Percentiles rank a stretch among this genome's conserved stretches.
These are phyloP conservation scores for Puya raimondii DNA, from an alignment of 176 grass and related monocot species.

Conservation along the genomic window DNA sequence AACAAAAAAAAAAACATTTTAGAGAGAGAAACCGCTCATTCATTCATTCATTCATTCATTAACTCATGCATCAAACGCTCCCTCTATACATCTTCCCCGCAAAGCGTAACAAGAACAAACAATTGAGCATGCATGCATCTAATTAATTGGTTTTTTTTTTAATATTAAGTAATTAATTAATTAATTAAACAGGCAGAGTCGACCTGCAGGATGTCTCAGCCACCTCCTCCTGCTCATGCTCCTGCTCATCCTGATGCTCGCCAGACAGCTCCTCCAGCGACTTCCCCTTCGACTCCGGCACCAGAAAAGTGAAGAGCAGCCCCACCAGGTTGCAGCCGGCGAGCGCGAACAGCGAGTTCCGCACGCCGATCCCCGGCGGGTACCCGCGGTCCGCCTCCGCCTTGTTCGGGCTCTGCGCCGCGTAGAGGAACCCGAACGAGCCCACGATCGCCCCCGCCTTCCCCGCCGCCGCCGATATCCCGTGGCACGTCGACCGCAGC, in stretches of 20 bases:
- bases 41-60: no score
- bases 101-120: no score
- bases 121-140: no score
- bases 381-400: neutral
- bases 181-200: no score
- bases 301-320: slow-evolving; percentile 38
- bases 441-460: slow-evolving; percentile 37
- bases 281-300: slow-evolving; percentile 49
- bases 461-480: slow-evolving; percentile 35
- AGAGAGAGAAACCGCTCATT: no score
- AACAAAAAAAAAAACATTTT: no score
- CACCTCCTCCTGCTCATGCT: slow-evolving; percentile 28
- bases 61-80: no score
- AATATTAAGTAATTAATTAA: no score
- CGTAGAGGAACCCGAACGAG: slow-evolving; percentile 32
- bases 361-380: slow-evolving; percentile 3
- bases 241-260: slow-evolving; percentile 33
- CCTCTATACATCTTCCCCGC: no score
- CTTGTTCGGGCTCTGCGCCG: slow-evolving; percentile 22
- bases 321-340: slow-evolving; percentile 32
- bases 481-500: slow-evolving; percentile 48
- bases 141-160: no score
- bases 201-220: no score
- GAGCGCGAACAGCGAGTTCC: slow-evolving; percentile 45
- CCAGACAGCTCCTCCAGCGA: slow-evolving; percentile 51